Base-by-base conservation (phyloP, 2,329 filamentous ascomycete species). In the Colletotrichum costaricense region DNA sequence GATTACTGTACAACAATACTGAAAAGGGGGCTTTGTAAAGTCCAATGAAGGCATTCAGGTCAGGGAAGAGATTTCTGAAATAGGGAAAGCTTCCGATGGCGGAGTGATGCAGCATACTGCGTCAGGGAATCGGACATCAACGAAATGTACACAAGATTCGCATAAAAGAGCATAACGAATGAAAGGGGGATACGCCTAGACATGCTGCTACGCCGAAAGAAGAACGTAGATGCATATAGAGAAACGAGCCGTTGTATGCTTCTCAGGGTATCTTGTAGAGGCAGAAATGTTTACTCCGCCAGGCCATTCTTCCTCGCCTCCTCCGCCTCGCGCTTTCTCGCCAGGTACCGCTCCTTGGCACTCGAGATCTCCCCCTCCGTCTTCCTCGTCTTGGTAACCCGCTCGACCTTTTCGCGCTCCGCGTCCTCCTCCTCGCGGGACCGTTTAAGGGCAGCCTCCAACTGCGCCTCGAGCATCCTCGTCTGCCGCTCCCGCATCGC, bases 341-440 rank as follows among this genome's bases (percentile, higher is more conserved):
- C 93, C 67, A 97, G 85, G 81, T 95, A 97, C 76, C 94, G 87
- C 83, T 95, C 94, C 81, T 91, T 94, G 1, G 94, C 94, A 78
- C 93, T 93, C 78, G 89, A 92, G 74, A 96, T 93, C 63, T 96
- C 94, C 22, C 86, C 85, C 62, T 92, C 90, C 1, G 94, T 96
- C 88, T 97, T 97, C 78, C 90, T 88, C 77, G 92, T 93, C 88
- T 96, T 97, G 46, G 90, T 85, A 19, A 89, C 89, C 70, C 91
- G 87, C 82, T 94, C 92, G 24, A 92, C 79, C 80, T 87, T 86
- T 74, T 89, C 87, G 75, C 85, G 84, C 76, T 90, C 88, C 78
- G 93, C 91, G 70, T 92, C 90, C 60, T 93, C 93, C 74, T 85
- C 83, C 74, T 95, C 92, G 12, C 93, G 85, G 54, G 91, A 89